Evolutionary conservation across 257 asterid species (phyloP).

Genomic region (Fraxinus anomala): DNA sequence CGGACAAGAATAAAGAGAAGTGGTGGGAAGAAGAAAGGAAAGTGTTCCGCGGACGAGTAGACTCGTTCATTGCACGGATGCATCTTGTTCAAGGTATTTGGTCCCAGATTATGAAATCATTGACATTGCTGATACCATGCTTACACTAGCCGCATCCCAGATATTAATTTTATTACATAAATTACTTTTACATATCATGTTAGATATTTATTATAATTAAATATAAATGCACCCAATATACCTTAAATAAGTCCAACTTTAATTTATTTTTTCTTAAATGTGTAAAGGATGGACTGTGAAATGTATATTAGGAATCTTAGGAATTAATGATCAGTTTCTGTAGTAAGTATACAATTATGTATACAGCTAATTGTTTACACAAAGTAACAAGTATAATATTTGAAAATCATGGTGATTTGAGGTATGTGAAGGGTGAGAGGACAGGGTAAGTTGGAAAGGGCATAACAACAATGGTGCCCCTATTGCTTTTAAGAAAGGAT

Average conservation of each 20-base stretch:
- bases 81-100: conserved; percentile 90
- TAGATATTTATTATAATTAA: not conserved
- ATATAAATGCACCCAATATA: not conserved
- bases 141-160: conserved; percentile 11
- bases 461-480: not conserved
- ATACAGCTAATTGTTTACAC: not conserved
- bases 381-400: not conserved
- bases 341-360: not conserved
- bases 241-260: not conserved
- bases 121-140: conserved; percentile 2
- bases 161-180: not conserved
- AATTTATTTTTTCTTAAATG: not conserved
- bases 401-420: not conserved
- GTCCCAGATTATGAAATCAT: conserved; percentile 7
- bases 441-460: not conserved
- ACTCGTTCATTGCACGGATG: conserved; percentile 92
- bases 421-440: not conserved
- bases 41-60: conserved; percentile 77
- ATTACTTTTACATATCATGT: conserved; percentile 7
- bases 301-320: not conserved
- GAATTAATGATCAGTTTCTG: not conserved
- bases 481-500: not conserved
- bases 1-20: conserved; percentile 56
- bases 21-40: conserved; percentile 90
- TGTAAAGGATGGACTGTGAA: not conserved